phyloP scores from a whole-genome alignment of 441 rosid genomes.

The Capsella rubella region DNA sequence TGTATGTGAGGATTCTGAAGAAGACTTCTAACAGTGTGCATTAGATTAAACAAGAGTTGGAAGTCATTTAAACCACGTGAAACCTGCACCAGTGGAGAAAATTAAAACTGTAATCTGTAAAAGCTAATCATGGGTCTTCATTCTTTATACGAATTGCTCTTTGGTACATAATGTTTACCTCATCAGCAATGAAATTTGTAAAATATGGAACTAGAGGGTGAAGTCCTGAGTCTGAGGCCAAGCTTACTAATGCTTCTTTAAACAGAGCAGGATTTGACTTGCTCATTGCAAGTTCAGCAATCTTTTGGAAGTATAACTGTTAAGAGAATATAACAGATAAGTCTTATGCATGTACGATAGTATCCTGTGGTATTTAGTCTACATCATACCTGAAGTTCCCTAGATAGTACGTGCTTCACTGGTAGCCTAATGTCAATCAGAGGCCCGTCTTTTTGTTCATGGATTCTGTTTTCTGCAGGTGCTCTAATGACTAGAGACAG shows the following conservation, averaged over 20 bases:
- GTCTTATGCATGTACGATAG: constrained; percentile 18
- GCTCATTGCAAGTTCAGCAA: constrained; percentile 80
- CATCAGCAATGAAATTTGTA: constrained; percentile 86
- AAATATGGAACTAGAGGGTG: constrained; percentile 98
- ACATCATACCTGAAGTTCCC: constrained; percentile 84
- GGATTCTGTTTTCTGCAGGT: constrained; percentile 60
- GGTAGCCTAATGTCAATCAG: constrained; percentile 87
- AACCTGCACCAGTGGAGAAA: constrained; percentile 62
- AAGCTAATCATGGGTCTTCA: constrained; percentile 19
- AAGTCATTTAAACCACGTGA: constrained; percentile 86
- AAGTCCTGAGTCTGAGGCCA: constrained; percentile 93
- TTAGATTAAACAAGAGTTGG: constrained; percentile 81
- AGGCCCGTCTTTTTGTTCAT: constrained; percentile 69
- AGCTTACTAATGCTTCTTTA: constrained; percentile 87
- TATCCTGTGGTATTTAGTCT: constrained; percentile 15
- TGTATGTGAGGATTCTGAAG: constrained; percentile 89
- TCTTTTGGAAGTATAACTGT: constrained; percentile 96
- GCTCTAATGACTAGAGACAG: constrained; percentile 68
- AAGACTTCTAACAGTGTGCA: constrained; percentile 88
- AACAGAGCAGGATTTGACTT: constrained; percentile 75
- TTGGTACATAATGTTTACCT: constrained; percentile 60
- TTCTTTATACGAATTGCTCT: not conserved
- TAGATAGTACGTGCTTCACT: constrained; percentile 82
- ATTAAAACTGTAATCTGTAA: constrained; percentile 29
- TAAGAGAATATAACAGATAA: constrained; percentile 37